phyloP scores from a whole-genome alignment of 148 eudicot genomes.

The Rhododendron ferrugineum region DNA sequence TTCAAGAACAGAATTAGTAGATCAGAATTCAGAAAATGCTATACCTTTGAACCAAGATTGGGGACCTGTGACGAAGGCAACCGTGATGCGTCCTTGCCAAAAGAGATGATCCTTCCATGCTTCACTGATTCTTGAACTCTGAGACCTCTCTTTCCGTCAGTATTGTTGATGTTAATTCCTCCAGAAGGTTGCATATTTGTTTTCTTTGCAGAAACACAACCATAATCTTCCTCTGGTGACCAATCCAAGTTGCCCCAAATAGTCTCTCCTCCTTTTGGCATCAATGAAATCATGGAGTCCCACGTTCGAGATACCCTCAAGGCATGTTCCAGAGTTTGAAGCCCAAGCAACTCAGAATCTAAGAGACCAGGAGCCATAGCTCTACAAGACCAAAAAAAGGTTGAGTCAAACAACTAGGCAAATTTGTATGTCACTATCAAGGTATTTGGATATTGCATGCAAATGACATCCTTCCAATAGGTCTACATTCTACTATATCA shows the following conservation, averaged over 20 bases:
- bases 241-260: constrained; percentile 65
- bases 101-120: constrained; percentile 57
- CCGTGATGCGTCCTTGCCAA: constrained; percentile 48
- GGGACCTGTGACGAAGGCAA: constrained; percentile 41
- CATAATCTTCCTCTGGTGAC: constrained; percentile 52
- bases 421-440: neutral
- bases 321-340: constrained; percentile 53
- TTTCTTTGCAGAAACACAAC: constrained; percentile 30
- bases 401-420: neutral
- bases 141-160: constrained; percentile 19
- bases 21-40: neutral
- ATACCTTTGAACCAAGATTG: constrained; percentile 32
- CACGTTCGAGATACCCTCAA: constrained; percentile 59
- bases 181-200: constrained; percentile 10
- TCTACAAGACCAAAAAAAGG: constrained; percentile 27
- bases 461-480: neutral
- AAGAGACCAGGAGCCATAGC: constrained; percentile 61
- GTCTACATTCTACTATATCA: neutral
- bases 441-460: neutral
- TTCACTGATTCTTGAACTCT: constrained; percentile 26
- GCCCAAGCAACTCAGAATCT: constrained; percentile 42
- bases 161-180: constrained; percentile 23
- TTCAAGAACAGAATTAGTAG: neutral
- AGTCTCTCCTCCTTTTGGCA: constrained; percentile 68
- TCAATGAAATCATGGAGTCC: constrained; percentile 54